phyloP scores from a whole-genome alignment of 108 stramenopile genomes.

The Cafeteria roenbergensis region DNA sequence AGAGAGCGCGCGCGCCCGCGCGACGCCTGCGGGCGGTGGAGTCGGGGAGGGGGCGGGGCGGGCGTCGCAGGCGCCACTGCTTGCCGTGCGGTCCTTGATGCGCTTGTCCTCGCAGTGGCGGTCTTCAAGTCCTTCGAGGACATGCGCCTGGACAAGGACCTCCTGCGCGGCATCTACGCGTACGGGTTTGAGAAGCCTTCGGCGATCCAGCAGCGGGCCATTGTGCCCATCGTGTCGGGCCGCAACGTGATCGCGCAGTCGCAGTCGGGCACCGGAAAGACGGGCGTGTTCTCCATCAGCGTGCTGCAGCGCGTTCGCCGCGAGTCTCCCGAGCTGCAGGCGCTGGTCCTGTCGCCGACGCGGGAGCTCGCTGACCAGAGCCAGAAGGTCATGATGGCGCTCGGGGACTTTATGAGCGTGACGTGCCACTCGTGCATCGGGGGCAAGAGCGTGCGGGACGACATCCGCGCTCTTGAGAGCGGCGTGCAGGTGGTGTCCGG shows the following conservation, averaged over 20 bases:
- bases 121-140: slow-evolving; percentile 82
- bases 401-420: slow-evolving; percentile 95
- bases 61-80: too few species aligned
- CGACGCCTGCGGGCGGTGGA: too few species aligned
- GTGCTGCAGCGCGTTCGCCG: slow-evolving; percentile 70
- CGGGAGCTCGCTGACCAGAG: slow-evolving; percentile 95
- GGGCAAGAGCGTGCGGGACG: slow-evolving; percentile 79
- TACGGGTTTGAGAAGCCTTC: slow-evolving; percentile 96
- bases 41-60: too few species aligned
- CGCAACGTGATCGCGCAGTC: slow-evolving; percentile 96
- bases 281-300: slow-evolving; percentile 89
- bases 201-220: slow-evolving; percentile 98
- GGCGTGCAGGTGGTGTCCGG: slow-evolving; percentile 85
- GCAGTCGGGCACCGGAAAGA: slow-evolving; percentile 94
- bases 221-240: slow-evolving; percentile 83
- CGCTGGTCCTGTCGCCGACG: slow-evolving; percentile 81
- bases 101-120: too few species aligned
- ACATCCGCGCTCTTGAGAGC: slow-evolving; percentile 73
- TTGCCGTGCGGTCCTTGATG: too few species aligned
- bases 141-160: slow-evolving; percentile 88
- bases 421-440: slow-evolving; percentile 92
- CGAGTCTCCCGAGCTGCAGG: slow-evolving; percentile 62
- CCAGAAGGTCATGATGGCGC: slow-evolving; percentile 66
- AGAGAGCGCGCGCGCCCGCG: too few species aligned
- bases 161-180: slow-evolving; percentile 91